phyloP scores from a whole-genome alignment of 2,329 filamentous ascomycete genomes.

The Claviceps sp. region DNA sequence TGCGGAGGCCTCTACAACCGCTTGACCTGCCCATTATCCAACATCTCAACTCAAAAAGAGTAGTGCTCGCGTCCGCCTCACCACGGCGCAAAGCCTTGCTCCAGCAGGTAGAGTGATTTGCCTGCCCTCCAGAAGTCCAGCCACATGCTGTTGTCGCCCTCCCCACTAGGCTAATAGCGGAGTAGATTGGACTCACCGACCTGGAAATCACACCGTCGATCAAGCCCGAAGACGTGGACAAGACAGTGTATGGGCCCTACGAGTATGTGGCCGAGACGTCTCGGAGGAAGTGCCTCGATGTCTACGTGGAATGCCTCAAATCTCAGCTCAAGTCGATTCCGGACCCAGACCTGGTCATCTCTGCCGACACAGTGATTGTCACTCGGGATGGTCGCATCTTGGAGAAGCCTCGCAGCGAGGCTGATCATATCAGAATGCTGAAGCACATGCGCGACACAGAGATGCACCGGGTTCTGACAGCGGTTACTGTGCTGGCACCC shows the following conservation, averaged over 20 bases:
- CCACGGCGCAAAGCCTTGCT: conserved; percentile 75
- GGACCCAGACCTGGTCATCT: conserved; percentile 75
- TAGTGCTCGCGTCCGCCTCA: conserved; percentile 83
- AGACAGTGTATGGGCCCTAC: conserved; percentile 58
- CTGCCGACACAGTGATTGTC: conserved; percentile 84
- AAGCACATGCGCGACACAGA: conserved; percentile 64
- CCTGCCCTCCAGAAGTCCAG: neutral
- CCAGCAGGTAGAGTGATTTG: conserved; percentile 38
- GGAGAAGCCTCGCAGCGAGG: conserved; percentile 78
- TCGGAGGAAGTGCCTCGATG: conserved; percentile 64
- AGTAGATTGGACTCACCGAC: conserved; percentile 62
- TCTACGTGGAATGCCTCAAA: conserved; percentile 40
- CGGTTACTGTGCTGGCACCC: conserved; percentile 72
- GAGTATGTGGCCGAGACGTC: conserved; percentile 89
- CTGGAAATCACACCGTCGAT: conserved; percentile 76
- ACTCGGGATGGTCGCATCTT: conserved; percentile 62
- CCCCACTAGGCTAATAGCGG: conserved; percentile 6
- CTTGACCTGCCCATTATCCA: conserved; percentile 70
- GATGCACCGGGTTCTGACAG: conserved; percentile 73
- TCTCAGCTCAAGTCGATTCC: conserved; percentile 29
- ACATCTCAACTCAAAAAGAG: conserved; percentile 61
- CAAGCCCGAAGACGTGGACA: conserved; percentile 75
- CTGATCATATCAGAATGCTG: conserved; percentile 74
- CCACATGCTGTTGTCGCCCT: too few species aligned
- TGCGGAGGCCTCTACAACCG: conserved; percentile 43